Percentiles rank a stretch among this genome's conserved stretches.
These are phyloP conservation scores for Candida awuae DNA, from an alignment of 805 yeast genomes.

Conservation along the genomic window DNA sequence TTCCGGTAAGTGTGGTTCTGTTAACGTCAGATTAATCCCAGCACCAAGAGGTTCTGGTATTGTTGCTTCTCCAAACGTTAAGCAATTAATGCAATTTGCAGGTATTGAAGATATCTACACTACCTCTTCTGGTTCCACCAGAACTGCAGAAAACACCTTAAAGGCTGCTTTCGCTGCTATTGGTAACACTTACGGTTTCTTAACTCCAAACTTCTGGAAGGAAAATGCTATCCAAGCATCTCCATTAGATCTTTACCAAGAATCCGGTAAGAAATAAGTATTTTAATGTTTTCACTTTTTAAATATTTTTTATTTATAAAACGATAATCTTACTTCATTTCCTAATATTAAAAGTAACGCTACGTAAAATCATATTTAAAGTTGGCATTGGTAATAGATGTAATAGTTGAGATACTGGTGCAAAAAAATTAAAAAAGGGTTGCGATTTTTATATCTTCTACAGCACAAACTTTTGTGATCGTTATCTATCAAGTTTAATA, in stretches of 20 bases:
- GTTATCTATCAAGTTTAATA: no score
- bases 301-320: neutral
- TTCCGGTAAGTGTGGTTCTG: slow-evolving; percentile 99
- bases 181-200: slow-evolving; percentile 99
- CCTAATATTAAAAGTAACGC: no score
- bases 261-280: slow-evolving; percentile 66
- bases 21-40: slow-evolving; percentile 95
- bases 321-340: no score
- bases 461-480: no score
- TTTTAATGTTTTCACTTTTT: slow-evolving; percentile 1
- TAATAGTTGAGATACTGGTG: no score
- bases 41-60: slow-evolving; percentile 99
- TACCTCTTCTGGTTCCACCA: slow-evolving; percentile 96
- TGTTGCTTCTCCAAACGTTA: slow-evolving; percentile 99
- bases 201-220: slow-evolving; percentile 98
- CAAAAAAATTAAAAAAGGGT: no score
- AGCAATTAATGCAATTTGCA: slow-evolving; percentile 97
- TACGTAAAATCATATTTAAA: no score
- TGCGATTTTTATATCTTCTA: no score
- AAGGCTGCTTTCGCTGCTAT: slow-evolving; percentile 99
- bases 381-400: no score
- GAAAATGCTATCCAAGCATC: slow-evolving; percentile 76
- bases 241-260: slow-evolving; percentile 93
- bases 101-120: slow-evolving; percentile 99
- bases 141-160: slow-evolving; percentile 99